Base-by-base conservation (phyloP, 1,139 yeast genomes). In the Candida mesenterica region DNA sequence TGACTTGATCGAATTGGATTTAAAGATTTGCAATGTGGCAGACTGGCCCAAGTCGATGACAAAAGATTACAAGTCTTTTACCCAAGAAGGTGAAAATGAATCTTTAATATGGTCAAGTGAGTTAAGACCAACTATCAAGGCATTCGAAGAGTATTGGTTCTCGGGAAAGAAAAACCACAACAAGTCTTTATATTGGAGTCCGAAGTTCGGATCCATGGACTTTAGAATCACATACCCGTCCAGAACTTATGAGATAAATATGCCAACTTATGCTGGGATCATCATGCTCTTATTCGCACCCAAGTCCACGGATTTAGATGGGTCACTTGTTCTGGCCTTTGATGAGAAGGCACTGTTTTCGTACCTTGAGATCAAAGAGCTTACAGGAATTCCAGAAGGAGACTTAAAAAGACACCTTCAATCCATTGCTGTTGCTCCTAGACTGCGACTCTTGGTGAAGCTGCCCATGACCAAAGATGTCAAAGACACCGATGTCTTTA, bases 381-480 rank as follows among this genome's bases (percentile, higher is more conserved):
- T 75, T 22, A 90, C 97, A 0, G 72, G 75, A 5, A 84, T 92
- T 4, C 94, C 96, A 0, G 77, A 73, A 24, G 55, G 63, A 1
- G 97, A 92, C 47, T 65, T 90, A 28, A 71, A 72, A 26, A 74
- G 96, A 39, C 94, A 88, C 44, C 61, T 92, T 39, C 87, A 86
- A 53, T 87, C 97, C 1, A 75, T 92, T 24, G 82, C 95, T 0
- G 86, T 88, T 31, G 94, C 95, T 0, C 90, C 96, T 2, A 75
- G 82, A 43, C 81, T 89, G 49, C 71, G 95, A 43, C 66, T 90
- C 10, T 63, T 90, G 43, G 65, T 69, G 16, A 90, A 89, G 52
- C 65, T 59, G 16, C 97, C 97, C 8, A 76, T 80, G 82, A 68
- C 86, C 0, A 82, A 80, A 45, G 89, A 82, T 7, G 79, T 90